Evolutionary conservation across 352 stramenopile genomes (phyloP), one percentile per base, ranked within the genome.

Genomic region (Globisporangium viniferum): DNA sequence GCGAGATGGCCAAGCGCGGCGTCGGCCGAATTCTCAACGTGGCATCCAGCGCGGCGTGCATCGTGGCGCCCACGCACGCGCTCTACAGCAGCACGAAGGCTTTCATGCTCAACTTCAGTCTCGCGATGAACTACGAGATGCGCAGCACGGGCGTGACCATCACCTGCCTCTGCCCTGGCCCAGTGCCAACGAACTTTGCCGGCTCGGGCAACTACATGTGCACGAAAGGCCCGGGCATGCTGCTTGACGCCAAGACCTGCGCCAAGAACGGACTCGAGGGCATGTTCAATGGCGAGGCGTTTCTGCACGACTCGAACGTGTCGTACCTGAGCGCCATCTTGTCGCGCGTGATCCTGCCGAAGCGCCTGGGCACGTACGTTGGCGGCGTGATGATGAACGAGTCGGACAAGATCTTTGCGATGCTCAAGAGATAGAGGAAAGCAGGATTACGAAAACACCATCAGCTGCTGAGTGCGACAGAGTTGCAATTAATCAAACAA

Each of bases 71-170:
- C 15, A 59, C 53, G 53, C 53, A 59, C 53, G 53, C 53, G 27
- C 15, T 59, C 53, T 59, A 59, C 53, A 59, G 24, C 54, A 88
- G 75, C 31, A 73, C 80, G n/a, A 95, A 94, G 74, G 73, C 78
- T 8, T 89, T 86, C 48, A 70, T 95, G 15, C 73, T 82, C 46
- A 81, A 77, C 62, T 90, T 94, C 36, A 91, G 76, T 41, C 74
- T 90, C 48, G 81, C 75, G 48, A 73, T 94, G 44, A 82, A 89
- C 60, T 90, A 92, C 65, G 89, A 96, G 64, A 60, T 93, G 56
- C 79, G 85, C 31, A 63, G 71, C 46, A 82, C 76, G 5, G 77
- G 80, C 5, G 82, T 95, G 54, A 82, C 77, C 1, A 74, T 92
- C 36, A 96, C 87, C 22, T 86, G 76, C 66, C 85, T 92, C 57